Evolutionary conservation across 345 rosid species (phyloP).

Genomic region (Brassica nigra): DNA sequence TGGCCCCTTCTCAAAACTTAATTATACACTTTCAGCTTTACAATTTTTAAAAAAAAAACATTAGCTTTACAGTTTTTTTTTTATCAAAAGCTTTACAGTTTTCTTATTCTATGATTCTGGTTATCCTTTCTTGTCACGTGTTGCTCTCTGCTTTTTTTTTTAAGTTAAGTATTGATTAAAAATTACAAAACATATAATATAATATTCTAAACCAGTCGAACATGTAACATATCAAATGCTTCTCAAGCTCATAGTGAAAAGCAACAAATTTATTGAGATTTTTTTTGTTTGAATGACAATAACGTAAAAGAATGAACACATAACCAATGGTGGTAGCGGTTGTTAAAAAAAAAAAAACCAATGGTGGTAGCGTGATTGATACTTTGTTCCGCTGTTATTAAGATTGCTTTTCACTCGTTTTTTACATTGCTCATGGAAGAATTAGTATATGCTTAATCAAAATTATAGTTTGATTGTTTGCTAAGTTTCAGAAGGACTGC

Average conservation of each 20-base stretch:
- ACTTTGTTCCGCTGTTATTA: background rate
- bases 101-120: slow-evolving; percentile 20
- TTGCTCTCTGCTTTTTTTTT: slow-evolving; percentile 20
- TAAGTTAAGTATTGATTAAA: slow-evolving; percentile 9
- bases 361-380: background rate
- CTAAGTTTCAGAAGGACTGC: background rate
- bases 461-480: background rate
- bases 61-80: background rate
- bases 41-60: too few species aligned
- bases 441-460: background rate
- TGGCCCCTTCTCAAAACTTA: slow-evolving; percentile 6
- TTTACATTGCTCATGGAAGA: background rate
- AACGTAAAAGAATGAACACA: background rate
- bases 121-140: slow-evolving; percentile 18
- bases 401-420: background rate
- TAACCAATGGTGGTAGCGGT: too few species aligned
- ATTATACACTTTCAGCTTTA: background rate
- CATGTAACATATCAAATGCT: background rate
- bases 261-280: background rate
- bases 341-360: background rate
- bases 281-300: background rate
- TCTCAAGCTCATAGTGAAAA: slow-evolving; percentile 11
- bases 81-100: background rate
- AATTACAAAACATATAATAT: background rate
- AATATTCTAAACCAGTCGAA: slow-evolving; percentile 2